phyloP scores from a whole-genome alignment of 805 yeast genomes.

The Candida sonorensis region DNA sequence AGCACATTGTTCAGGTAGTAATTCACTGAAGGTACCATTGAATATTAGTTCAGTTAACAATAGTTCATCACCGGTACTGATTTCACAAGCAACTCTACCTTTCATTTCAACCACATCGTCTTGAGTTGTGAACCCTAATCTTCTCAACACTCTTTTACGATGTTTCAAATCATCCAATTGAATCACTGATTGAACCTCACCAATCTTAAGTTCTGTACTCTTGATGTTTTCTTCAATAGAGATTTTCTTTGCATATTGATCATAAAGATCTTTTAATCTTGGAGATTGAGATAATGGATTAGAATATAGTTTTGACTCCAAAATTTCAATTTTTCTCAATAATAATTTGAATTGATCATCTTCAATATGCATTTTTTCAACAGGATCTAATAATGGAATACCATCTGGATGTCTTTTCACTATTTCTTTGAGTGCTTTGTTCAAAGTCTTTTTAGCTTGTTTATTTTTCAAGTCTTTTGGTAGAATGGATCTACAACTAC shows the following conservation, averaged over 20 bases:
- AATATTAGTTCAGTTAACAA: constrained; percentile 86
- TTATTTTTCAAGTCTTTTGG: constrained; percentile 66
- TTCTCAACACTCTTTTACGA: constrained; percentile 86
- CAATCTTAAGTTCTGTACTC: constrained; percentile 53
- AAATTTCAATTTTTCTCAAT: constrained; percentile 70
- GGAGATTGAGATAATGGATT: constrained; percentile 64
- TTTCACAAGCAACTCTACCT: constrained; percentile 91
- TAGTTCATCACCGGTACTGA: constrained; percentile 83
- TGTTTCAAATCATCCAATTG: constrained; percentile 91
- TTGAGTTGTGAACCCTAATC: constrained; percentile 83
- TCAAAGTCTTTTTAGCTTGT: constrained; percentile 53
- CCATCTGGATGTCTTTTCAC: constrained; percentile 84
- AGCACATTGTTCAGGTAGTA: constrained; percentile 86
- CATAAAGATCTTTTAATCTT: constrained; percentile 55
- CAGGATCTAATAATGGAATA: constrained; percentile 84
- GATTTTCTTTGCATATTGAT: constrained; percentile 58
- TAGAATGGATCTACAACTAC: constrained; percentile 72
- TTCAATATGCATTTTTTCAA: constrained; percentile 81
- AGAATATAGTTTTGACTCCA: constrained; percentile 64
- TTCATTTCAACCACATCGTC: constrained; percentile 89
- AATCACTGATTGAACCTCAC: constrained; percentile 83
- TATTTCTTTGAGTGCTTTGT: constrained; percentile 73
- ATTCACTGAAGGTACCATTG: constrained; percentile 89
- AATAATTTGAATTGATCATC: constrained; percentile 66
- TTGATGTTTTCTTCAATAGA: constrained; percentile 53